Evolutionary conservation across 371 early-diverging fungal species (phyloP), one percentile per base, ranked within the genome.

Genomic region (Dichotomocladium elegans): DNA sequence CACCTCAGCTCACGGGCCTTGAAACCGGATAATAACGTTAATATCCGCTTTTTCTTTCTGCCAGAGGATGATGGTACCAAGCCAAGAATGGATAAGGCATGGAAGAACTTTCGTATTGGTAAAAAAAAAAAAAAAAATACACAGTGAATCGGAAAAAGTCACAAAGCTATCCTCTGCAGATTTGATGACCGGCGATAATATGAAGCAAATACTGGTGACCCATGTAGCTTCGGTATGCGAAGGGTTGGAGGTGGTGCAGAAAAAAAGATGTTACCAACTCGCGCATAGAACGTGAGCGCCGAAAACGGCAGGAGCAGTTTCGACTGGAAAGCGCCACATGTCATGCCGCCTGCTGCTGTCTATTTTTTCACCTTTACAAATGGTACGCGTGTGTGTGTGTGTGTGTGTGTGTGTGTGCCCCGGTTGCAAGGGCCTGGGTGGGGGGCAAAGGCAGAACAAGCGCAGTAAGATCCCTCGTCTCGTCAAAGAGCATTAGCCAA

Each of bases 291-390:
- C 11, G 22, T 44, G 27, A 45, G 19, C 25, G 45, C 45, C 4
- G 53, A 14, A 7, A 17, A 35, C 24, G 58, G 51, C 7, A n/a
- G 51, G 15, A 30, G 15, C 12, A 15, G 41, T 12, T 63, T 63
- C 17, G 63, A 61, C 12, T 73, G 62, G 60, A 64, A 51, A 5
- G 68, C 63, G 9, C 77, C 77, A n/a, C 44, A 64, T 33, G 77
- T 77, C 1, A 41, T 47, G 8, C 69, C 74, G 14, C 63, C 64
- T 40, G 48, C 77, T 1, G 57, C 71, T 11, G 58, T 77, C 41
- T 77, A 77, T 41, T 77, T 77, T 44, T 59, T 77, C 27, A 77
- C 68, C 72, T 77, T 77, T 58, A 71, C 77, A 0, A 73, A 67
- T 54, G 69, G 74, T 74, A n/a, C n/a, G n/a, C n/a, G n/a, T n/a